phyloP scores from a whole-genome alignment of 140 eudicot species.

The Anethum foeniculum region DNA sequence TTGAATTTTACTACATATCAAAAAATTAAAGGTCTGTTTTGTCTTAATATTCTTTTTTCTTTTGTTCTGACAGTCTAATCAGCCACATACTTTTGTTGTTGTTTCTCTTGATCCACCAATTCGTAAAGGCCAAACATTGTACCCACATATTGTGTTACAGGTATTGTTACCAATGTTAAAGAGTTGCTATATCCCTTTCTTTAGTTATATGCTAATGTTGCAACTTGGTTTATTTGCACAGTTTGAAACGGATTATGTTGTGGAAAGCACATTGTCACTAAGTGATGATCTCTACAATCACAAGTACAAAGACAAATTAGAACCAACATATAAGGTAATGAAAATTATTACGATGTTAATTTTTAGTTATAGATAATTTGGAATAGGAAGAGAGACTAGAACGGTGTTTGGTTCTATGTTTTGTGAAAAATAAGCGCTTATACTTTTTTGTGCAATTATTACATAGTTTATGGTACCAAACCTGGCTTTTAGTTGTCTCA shows the following conservation, averaged over 20 bases:
- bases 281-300: constrained; percentile 58
- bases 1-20: background rate
- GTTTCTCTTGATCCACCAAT: constrained; percentile 95
- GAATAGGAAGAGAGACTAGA: background rate
- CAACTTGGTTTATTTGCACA: constrained; percentile 19
- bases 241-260: constrained; percentile 92
- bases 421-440: background rate
- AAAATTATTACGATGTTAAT: background rate
- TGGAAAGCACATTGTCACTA: constrained; percentile 59
- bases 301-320: constrained; percentile 79
- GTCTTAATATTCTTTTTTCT: background rate
- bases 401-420: background rate
- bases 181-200: background rate
- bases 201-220: background rate
- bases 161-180: constrained; percentile 26
- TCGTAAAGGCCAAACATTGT: constrained; percentile 92
- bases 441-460: background rate
- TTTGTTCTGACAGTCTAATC: constrained; percentile 69
- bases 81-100: constrained; percentile 90
- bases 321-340: constrained; percentile 64
- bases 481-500: background rate
- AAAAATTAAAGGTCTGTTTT: background rate
- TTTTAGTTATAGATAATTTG: background rate
- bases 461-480: background rate
- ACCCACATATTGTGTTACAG: constrained; percentile 95